A percentile compares a stretch with the other conserved stretches of the same genome.
phyloP scores from a whole-genome alignment of 208 protist species.

The Crithidia thermophila region DNA sequence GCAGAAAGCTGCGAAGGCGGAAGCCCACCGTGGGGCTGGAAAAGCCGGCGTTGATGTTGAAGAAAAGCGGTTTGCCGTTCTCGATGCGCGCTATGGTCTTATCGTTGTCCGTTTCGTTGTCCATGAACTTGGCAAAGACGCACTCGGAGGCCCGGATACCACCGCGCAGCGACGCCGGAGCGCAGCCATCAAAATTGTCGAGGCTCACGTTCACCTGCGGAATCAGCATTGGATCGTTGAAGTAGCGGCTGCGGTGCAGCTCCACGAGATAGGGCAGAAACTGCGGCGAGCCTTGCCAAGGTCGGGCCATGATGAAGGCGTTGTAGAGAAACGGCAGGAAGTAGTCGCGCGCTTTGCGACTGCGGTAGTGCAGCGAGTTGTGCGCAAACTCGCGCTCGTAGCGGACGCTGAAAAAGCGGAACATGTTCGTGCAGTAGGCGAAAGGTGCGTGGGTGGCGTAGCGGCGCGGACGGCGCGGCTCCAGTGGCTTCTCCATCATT shows the following conservation, averaged over 20 bases:
- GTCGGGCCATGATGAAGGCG: slow-evolving; percentile 62
- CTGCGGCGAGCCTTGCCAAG: slow-evolving; percentile 54
- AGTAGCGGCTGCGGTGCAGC: too few relatives aligned
- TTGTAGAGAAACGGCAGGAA: slow-evolving; percentile 70
- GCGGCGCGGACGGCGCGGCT: slow-evolving; percentile 37
- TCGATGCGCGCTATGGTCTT: slow-evolving; percentile 15
- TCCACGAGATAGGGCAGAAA: slow-evolving; percentile 45
- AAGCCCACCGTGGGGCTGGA: slow-evolving; percentile 2
- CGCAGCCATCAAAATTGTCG: slow-evolving; percentile 64
- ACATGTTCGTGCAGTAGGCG: slow-evolving; percentile 67
- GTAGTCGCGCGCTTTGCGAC: slow-evolving; percentile 36
- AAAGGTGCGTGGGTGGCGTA: slow-evolving; percentile 69
- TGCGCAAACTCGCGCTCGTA: slow-evolving; percentile 48
- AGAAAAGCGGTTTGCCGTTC: slow-evolving; percentile 32
- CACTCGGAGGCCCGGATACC: slow-evolving; percentile 9
- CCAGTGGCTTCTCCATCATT: too few relatives aligned
- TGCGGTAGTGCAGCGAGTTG: slow-evolving; percentile 27
- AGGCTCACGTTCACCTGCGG: slow-evolving; percentile 30
- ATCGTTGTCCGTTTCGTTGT: slow-evolving; percentile 25
- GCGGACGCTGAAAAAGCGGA: slow-evolving; percentile 39
- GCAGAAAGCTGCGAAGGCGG: slow-evolving; percentile 35
- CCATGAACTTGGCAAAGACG: slow-evolving; percentile 36
- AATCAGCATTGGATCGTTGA: not conserved
- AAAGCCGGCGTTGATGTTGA: slow-evolving; percentile 47
- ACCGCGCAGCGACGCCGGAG: slow-evolving; percentile 37